Conservation (phyloP, 495 filamentous ascomycete species). For the Chaetomium cochliodes region DNA sequence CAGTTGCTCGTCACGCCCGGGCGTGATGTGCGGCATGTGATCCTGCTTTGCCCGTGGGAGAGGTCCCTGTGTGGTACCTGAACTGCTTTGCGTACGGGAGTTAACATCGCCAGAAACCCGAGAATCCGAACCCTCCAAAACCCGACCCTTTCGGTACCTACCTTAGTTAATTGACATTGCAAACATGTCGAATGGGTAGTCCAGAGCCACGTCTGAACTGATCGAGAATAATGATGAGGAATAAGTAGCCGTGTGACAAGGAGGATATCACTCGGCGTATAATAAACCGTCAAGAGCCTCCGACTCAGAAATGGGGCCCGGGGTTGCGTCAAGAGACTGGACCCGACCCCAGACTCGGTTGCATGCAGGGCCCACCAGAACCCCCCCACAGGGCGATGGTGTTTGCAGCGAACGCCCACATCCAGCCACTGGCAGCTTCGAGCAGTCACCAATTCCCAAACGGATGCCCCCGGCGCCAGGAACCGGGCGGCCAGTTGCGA, state of each 20-base stretch:
- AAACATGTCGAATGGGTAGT: background rate
- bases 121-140: background rate
- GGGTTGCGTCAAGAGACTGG: conserved; percentile 16
- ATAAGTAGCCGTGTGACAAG: background rate
- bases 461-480: too few species aligned
- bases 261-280: background rate
- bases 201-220: background rate
- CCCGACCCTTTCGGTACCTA: background rate
- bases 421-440: conserved; percentile 1
- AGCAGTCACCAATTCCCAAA: background rate
- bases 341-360: conserved; percentile 11
- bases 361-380: conserved; percentile 1
- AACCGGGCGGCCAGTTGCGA: background rate
- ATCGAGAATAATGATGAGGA: too few species aligned
- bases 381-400: conserved; percentile 8
- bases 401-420: background rate
- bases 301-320: too few species aligned
- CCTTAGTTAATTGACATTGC: too few species aligned
- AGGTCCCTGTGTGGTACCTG: too few species aligned
- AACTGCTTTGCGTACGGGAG: too few species aligned
- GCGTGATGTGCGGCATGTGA: background rate
- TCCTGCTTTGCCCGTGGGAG: background rate
- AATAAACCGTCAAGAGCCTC: too few species aligned
- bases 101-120: background rate
- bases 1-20: too few species aligned